Evolutionary conservation across 495 filamentous ascomycete species (phyloP), one percentile per base, ranked within the genome.

Genomic region (Podospora tetraspora): DNA sequence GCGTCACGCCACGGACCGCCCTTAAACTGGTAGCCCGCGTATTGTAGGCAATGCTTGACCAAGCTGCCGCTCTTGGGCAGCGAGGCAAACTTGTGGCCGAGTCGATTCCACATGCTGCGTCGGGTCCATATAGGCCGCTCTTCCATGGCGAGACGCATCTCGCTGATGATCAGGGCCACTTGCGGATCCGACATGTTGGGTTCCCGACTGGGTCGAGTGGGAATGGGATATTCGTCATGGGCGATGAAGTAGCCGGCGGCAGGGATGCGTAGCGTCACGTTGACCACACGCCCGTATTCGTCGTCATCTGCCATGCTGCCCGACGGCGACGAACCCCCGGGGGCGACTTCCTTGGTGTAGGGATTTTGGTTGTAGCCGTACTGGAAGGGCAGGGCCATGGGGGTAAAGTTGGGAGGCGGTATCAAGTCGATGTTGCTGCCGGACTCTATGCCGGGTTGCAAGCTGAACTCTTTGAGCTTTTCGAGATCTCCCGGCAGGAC

Each of bases 1-100:
- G 91, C 88, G 75, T 98, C 93, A 61, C 92, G 86, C 90, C 92
- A 99, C 0, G 95, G 95, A 1, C 95, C 95, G 7, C 89, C 90
- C 61, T 87, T 87, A 83, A 97, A 97, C 79, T 91, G 89, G 79
- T 97, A 99, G 9, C 89, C 93, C 1, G 91, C 87, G 71, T 96
- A 92, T 67, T 89, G 89, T 34, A 90, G 78, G 60, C 89, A 86
- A 68, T 87, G 78, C 73, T 89, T 87, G 25, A 93, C 81, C 12
- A 85, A 73, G 69, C 86, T 84, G 30, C 76, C 78, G 63, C 73
- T 78, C 63, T 77, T 77, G 52, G 75, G 75, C 10, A 77, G 69
- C 29, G 74, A 70, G 66, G 73, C 73, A 29, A 81, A 80, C 60
- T 78, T 79, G 30, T 84, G 81, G 8, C 82, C 83, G 57, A 91